Base-by-base conservation (phyloP, 306 rosid species). In the Vigna hirtella region DNA sequence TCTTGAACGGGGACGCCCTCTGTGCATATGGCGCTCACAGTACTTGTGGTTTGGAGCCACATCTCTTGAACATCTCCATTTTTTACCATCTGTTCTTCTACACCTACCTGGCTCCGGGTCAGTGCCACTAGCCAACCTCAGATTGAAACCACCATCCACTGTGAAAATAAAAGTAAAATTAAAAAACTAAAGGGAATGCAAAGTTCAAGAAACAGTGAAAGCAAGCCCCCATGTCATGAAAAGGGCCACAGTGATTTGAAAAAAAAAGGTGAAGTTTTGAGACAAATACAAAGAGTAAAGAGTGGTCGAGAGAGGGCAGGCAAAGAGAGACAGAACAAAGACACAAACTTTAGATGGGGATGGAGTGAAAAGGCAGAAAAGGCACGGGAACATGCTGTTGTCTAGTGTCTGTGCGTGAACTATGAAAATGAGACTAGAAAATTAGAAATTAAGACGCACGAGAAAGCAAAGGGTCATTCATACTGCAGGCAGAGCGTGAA, bases 1-100 rank as follows among this genome's bases (percentile, higher is more conserved):
- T 92, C 97, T 92, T 92, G 97, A 92, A 92, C 97, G 97, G 85
- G 93, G 92, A 84, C 97, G 96, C 16, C 97, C 96, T 92, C 97
- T 87, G 66, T 92, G 93, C 92, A 92, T 86, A 80, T 92, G 97
- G 40, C 96, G 90, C 79, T 90, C 97, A 52, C 97, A 92, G 28
- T 92, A 92, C 83, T 87, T 92, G 51, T 90, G 90, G 14, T 82
- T 86, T 16, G 91, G 92, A 36, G 96, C 96, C 70, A 87, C 97
- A 67, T 90, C 96, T 80, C 93, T 86, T 0, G 96, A 90, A 55
- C 97, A 92, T 81, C 97, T 87, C 97, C 97, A 92, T 88, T 92
- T 92, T 64, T 92, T 92, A 5, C 97, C 97, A 61, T 92, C 97
- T 1, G 97, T 92, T 72, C 97, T 92, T 70, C 78, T 86, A 70